These are phyloP conservation scores for Fusarium subglutinans DNA, from an alignment of 2,329 filamentous ascomycete genomes.

Conservation along the genomic window DNA sequence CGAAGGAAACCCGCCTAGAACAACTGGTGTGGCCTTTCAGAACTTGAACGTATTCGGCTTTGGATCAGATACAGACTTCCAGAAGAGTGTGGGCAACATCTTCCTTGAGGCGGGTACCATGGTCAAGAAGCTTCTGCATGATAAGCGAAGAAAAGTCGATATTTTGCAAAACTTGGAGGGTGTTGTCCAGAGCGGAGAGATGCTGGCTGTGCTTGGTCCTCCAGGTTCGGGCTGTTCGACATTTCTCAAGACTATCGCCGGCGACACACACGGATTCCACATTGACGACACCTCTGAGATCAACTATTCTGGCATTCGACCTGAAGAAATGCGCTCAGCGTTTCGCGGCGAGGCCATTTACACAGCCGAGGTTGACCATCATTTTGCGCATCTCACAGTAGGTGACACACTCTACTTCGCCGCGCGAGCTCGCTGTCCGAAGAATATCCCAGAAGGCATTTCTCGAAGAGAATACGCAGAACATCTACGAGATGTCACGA, in stretches of 20 bases:
- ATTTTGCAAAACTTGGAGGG: slow-evolving; percentile 73
- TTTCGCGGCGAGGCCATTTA: slow-evolving; percentile 87
- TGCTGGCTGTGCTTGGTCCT: slow-evolving; percentile 76
- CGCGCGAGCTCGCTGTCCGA: slow-evolving; percentile 71
- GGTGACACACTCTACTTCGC: slow-evolving; percentile 81
- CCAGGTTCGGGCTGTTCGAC: slow-evolving; percentile 79
- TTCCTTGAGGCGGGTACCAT: slow-evolving; percentile 33
- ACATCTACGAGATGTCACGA: slow-evolving; percentile 73
- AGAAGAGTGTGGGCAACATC: slow-evolving; percentile 43
- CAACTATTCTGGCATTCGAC: slow-evolving; percentile 75
- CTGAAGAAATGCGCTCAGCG: slow-evolving; percentile 75
- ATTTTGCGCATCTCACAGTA: slow-evolving; percentile 78
- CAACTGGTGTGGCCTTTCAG: slow-evolving; percentile 41
- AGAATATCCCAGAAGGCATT: slow-evolving; percentile 66
- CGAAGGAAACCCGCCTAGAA: slow-evolving; percentile 42
- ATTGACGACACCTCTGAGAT: slow-evolving; percentile 74
- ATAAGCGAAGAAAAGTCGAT: slow-evolving; percentile 65
- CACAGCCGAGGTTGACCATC: slow-evolving; percentile 81
- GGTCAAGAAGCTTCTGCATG: slow-evolving; percentile 40
- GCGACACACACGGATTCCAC: slow-evolving; percentile 80
- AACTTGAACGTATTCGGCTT: slow-evolving; percentile 43
- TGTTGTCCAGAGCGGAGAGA: slow-evolving; percentile 72
- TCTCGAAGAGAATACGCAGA: slow-evolving; percentile 61
- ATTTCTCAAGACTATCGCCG: slow-evolving; percentile 81
- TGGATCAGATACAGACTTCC: slow-evolving; percentile 42